Percentiles rank a stretch among this genome's conserved stretches.
Conservation (phyloP, 2,329 filamentous ascomycete genomes). For the Alternaria sp. region DNA sequence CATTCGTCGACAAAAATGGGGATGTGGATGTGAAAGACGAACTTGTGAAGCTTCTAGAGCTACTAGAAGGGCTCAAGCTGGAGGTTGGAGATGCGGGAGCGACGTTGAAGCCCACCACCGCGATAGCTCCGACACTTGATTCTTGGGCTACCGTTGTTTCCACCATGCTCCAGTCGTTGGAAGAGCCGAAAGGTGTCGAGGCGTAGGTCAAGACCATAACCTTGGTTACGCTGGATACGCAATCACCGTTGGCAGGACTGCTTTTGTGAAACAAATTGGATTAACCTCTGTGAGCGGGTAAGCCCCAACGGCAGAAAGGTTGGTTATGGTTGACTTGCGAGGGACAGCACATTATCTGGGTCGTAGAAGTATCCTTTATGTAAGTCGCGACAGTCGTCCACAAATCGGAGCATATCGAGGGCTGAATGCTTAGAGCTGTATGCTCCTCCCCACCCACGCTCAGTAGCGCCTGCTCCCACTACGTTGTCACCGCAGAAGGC, state of each 20-base stretch:
- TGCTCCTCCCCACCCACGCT: not conserved
- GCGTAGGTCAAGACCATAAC: not conserved
- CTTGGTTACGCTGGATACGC: not conserved
- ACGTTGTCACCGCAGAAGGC: not conserved
- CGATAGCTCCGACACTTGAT: constrained; percentile 3
- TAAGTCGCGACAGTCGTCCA: not conserved
- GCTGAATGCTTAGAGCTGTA: not conserved
- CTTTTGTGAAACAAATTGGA: not conserved
- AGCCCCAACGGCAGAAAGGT: not conserved
- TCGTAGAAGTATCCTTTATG: not conserved
- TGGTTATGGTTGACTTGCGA: not conserved
- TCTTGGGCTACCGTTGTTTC: not conserved
- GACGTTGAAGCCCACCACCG: constrained; percentile 1
- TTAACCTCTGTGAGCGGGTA: not conserved
- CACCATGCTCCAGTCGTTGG: not conserved
- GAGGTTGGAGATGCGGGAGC: not conserved
- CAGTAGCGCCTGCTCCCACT: not conserved
- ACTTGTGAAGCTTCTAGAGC: not conserved
- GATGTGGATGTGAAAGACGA: not conserved
- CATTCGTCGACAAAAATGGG: not conserved
- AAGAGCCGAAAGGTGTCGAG: not conserved
- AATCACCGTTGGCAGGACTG: not conserved
- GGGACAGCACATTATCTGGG: constrained; percentile 1
- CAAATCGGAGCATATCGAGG: not conserved
- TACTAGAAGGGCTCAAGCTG: not conserved